Base-by-base conservation (phyloP, 2,329 filamentous ascomycete genomes). In the Fusarium caatingaense region DNA sequence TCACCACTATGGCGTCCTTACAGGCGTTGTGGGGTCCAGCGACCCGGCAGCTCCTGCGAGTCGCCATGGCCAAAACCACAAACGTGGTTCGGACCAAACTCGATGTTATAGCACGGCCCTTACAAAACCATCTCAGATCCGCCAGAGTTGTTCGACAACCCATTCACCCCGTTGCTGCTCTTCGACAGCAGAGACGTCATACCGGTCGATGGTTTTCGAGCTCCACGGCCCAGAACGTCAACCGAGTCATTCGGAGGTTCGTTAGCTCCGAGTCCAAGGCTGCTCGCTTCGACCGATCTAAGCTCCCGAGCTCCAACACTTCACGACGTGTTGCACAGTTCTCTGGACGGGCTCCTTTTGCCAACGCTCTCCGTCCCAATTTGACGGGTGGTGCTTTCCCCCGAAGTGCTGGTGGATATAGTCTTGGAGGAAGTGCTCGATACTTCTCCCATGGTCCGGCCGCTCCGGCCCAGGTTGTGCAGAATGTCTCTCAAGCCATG, bases 401-500 rank as follows among this genome's bases (percentile, higher is more conserved):
- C 34, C 89, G 95, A 60, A 93, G 93, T 41, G 93, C 94, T 10
- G 94, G 95, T 71, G 96, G 96, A n/a, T 99, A 99, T 78, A 86
- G 86, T 69, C 82, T 93, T 41, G 82, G 86, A 59, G 93, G 93
- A 30, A 89, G 92, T 71, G 92, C 90, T 25, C 88, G 95, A 71
- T 95, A 95, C 83, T 98, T 98, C 82, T 97, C 93, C 2, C 94
- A 98, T 81, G 88, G 90, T 1, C 93, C 95, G 2, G 91, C 93
- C 12, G 89, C 91, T 10, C 94, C 93, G 41, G 93, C 94, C 2
- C 93, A 98, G 79, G 93, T 98, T 48, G 88, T 98, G 54, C 92
- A 96, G 79, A 97, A 97, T 80, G 95, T 98, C n/a, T 97, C 93
- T 15, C 91, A 94, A 73, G 96, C 94, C 8, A 91, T 98, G 76